Evolutionary conservation across 2,329 filamentous ascomycete genomes (phyloP), one percentile per base, ranked within the genome.

Genomic region (Fusarium sp.): DNA sequence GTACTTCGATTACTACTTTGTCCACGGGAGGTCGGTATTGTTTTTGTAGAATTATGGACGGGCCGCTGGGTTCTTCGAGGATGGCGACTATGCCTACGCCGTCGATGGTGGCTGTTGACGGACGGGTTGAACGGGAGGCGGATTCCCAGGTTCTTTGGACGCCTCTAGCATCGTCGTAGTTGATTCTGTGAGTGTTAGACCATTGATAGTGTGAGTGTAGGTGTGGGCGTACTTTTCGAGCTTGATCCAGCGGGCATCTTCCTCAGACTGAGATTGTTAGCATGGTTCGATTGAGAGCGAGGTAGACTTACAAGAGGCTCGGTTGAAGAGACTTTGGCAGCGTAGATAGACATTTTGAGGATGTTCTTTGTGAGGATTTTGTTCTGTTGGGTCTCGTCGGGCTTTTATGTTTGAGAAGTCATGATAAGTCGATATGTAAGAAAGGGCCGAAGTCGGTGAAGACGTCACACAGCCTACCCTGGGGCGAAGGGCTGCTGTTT

Each of bases 41-140:
- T 77, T 90, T 91, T 77, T 91, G 89, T 3, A 92, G 83, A 22
- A 92, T 78, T 46, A 91, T 84, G 74, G 89, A 82, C 74, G 82
- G 73, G 80, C 86, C 86, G 1, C 80, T 79, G 11, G 84, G 77
- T 69, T 85, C 86, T 67, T 88, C 81, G 16, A 94, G 81, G 68
- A 94, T 87, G 44, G 91, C 91, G 18, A 92, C 84, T 61, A 94
- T 92, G 64, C 91, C 91, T 16, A 94, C 91, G 55, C 90, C 91
- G 74, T 94, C 92, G 34, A 37, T 37, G 56, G 93, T 89, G 34
- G 88, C 86, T 61, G 84, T 83, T 58, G 83, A 81, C 14, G 91
- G 90, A 6, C 91, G 87, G 0, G 91, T 93, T 30, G 85, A 85
- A n/a, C 92, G 87, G 78, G 92, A 89, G 18, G 90, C 90, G 1